These are phyloP conservation scores for Saccharomyces eubayanus DNA, from an alignment of 805 yeast genomes.

Conservation along the genomic window DNA sequence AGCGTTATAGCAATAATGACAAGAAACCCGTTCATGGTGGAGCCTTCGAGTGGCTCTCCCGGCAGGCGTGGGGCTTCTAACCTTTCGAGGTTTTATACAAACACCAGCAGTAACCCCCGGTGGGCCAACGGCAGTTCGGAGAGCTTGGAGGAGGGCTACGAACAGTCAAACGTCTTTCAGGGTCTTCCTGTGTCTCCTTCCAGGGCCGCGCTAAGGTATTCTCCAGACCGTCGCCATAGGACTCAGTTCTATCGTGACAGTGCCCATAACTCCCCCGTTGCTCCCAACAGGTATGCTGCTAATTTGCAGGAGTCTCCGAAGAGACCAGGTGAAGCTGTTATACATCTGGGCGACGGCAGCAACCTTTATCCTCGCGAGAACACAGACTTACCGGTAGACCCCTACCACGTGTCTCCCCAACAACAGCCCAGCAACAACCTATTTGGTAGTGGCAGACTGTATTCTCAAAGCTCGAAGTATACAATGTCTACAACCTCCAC, in stretches of 20 bases:
- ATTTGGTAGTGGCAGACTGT: conserved; percentile 11
- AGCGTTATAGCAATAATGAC: conserved; percentile 14
- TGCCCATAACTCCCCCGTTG: conserved; percentile 30
- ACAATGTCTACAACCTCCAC: conserved; percentile 22
- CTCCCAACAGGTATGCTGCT: conserved; percentile 54
- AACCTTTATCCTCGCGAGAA: conserved; percentile 1
- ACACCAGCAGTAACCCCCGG: conserved; percentile 12
- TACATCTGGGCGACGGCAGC: conserved; percentile 35
- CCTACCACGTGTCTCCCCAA: conserved; percentile 3
- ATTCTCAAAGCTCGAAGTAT: conserved; percentile 15
- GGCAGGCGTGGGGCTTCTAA: conserved; percentile 15
- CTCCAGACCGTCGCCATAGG: conserved; percentile 34
- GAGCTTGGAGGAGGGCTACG: conserved; percentile 15
- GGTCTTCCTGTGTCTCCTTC: conserved; percentile 36
- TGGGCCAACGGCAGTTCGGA: conserved; percentile 3
- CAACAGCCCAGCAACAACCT: conserved; percentile 7
- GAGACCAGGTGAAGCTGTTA: conserved; percentile 44
- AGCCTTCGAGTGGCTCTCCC: conserved; percentile 24
- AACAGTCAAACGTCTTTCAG: conserved; percentile 26
- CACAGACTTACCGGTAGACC: conserved; percentile 6
- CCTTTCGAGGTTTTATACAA: conserved; percentile 23
- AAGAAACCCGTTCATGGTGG: conserved; percentile 30
- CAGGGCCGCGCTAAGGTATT: conserved; percentile 32
- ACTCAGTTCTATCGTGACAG: conserved; percentile 27
- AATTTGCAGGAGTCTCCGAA: conserved; percentile 67